phyloP scores from a whole-genome alignment of 2,329 filamentous ascomycete species.

The Fusarium sp. region DNA sequence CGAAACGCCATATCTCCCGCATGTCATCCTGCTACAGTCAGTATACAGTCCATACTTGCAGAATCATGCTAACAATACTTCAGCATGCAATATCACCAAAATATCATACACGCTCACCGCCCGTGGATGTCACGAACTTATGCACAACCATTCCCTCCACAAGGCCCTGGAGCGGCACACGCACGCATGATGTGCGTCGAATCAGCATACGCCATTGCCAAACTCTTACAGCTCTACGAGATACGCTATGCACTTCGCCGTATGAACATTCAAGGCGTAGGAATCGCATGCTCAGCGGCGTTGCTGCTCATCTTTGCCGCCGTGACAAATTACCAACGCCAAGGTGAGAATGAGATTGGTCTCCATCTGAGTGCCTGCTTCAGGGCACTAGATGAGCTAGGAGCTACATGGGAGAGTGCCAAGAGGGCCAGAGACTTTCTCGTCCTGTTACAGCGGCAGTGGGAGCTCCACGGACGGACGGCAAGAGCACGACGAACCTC shows the following conservation, averaged over 20 bases:
- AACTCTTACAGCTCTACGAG: conserved; percentile 33
- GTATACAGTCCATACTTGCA: neutral
- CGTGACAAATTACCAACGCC: conserved; percentile 34
- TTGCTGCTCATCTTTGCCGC: conserved; percentile 37
- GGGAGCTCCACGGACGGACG: conserved; percentile 26
- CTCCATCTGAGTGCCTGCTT: conserved; percentile 39
- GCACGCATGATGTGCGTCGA: conserved; percentile 40
- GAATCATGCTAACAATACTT: neutral
- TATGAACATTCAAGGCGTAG: conserved; percentile 34
- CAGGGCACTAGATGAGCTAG: conserved; percentile 38
- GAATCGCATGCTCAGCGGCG: conserved; percentile 19
- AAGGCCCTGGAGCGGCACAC: conserved; percentile 37
- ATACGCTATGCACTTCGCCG: conserved; percentile 25
- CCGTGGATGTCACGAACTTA: conserved; percentile 43
- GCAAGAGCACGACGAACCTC: conserved; percentile 8
- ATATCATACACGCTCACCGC: conserved; percentile 39
- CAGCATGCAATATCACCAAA: conserved; percentile 45
- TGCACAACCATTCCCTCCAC: conserved; percentile 32
- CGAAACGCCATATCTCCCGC: conserved; percentile 31
- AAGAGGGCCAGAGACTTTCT: conserved; percentile 39
- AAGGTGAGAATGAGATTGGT: conserved; percentile 13
- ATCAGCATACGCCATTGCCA: conserved; percentile 27
- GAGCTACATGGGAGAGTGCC: conserved; percentile 39
- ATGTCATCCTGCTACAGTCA: conserved; percentile 40
- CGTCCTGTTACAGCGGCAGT: conserved; percentile 36